Conservation (phyloP, 2,329 filamentous ascomycete genomes). For the Metarhizium rileyi region DNA sequence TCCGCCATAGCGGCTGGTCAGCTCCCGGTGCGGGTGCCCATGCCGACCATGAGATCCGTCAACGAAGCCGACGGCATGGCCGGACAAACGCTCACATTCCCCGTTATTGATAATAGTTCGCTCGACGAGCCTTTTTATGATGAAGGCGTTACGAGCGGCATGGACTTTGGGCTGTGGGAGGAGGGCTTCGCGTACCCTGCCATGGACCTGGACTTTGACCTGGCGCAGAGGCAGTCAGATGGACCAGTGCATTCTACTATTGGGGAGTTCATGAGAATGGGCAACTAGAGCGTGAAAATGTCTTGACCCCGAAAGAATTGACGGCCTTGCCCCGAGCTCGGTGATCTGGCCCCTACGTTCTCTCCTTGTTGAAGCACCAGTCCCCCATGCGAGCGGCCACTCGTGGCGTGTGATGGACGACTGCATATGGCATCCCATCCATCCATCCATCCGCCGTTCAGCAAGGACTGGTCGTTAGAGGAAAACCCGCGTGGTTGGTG, state of each 20-base stretch:
- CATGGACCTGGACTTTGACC: slow-evolving; percentile 22
- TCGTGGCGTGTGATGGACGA: too few relatives aligned
- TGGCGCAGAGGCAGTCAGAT: slow-evolving; percentile 14
- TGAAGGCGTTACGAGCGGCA: slow-evolving; percentile 13
- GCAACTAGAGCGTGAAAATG: not conserved
- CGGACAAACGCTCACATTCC: slow-evolving; percentile 13
- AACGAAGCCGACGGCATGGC: not conserved
- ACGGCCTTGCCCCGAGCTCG: too few relatives aligned
- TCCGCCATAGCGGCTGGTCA: not conserved
- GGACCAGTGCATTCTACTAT: not conserved
- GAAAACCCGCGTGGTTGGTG: not conserved
- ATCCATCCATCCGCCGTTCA: too few relatives aligned
- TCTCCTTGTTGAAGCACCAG: too few relatives aligned
- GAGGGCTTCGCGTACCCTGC: slow-evolving; percentile 27
- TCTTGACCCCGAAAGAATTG: not conserved
- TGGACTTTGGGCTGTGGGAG: slow-evolving; percentile 27
- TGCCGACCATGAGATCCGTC: slow-evolving; percentile 4
- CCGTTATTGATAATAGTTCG: slow-evolving; percentile 18
- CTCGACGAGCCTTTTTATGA: slow-evolving; percentile 21
- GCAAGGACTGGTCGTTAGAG: not conserved
- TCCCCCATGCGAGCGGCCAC: too few relatives aligned
- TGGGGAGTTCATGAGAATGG: slow-evolving; percentile 6
- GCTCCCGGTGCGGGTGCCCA: slow-evolving; percentile 3
- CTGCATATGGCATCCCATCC: too few relatives aligned
- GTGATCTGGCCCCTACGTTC: too few relatives aligned